Evolutionary conservation across 306 rosid genomes (phyloP).

Genomic region (Ochetophila trinervis): DNA sequence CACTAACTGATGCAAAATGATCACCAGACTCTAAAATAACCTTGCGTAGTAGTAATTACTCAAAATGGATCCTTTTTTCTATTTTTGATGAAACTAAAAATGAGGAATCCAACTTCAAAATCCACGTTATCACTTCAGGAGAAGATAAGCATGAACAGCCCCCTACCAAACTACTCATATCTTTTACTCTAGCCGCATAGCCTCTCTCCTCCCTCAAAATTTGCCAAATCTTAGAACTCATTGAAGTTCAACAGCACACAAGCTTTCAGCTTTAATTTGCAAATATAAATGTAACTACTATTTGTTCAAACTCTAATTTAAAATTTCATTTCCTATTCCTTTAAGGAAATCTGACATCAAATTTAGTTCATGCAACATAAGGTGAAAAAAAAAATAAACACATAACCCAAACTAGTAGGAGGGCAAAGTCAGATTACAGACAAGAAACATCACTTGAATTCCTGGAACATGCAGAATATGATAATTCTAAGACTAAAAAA

Average conservation of each 20-base stretch:
- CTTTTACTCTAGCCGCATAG: background rate
- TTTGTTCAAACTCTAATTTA: background rate
- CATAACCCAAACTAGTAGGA: background rate
- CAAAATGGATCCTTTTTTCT: too few species aligned
- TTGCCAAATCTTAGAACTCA: background rate
- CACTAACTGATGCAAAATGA: too few species aligned
- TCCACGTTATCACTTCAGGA: too few species aligned
- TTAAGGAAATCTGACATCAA: background rate
- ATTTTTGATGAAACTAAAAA: too few species aligned
- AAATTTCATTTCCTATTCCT: background rate
- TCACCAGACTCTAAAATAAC: too few species aligned
- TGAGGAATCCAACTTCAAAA: too few species aligned
- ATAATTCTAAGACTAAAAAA: conserved; percentile 2
- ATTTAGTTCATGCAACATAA: background rate
- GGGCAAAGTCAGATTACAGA: background rate
- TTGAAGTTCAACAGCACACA: background rate
- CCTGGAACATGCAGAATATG: background rate
- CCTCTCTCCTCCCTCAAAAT: background rate
- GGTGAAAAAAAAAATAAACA: background rate
- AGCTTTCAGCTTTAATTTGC: background rate
- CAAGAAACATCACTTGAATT: background rate
- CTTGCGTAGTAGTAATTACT: too few species aligned
- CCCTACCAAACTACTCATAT: too few species aligned
- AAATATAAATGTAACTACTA: background rate
- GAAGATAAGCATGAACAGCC: too few species aligned